Evolutionary conservation across 2,329 filamentous ascomycete species (phyloP).

Genomic region (Trichoderma guizhouense): DNA sequence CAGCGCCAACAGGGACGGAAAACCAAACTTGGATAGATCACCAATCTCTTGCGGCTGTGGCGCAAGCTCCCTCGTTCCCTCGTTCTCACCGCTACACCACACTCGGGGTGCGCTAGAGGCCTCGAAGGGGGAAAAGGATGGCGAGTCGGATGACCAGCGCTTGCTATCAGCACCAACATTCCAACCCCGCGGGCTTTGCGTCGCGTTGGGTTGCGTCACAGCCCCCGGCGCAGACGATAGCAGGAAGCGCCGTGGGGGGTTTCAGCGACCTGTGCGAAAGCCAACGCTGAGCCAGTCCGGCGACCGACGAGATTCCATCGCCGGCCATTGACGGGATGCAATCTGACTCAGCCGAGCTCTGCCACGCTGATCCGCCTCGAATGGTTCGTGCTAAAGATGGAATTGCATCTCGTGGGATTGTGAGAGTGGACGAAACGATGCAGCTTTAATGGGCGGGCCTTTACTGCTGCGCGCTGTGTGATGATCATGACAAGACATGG

Average conservation of each 20-base stretch:
- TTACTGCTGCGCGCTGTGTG: background rate
- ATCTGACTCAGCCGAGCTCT: slow-evolving; percentile 10
- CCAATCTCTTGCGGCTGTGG: slow-evolving; percentile 13
- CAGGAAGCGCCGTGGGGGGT: slow-evolving; percentile 8
- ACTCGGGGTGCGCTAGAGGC: background rate
- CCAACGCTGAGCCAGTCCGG: background rate
- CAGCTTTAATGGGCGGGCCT: slow-evolving; percentile 8
- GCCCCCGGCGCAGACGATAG: background rate
- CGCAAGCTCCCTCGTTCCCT: background rate
- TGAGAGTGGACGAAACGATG: background rate
- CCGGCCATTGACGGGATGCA: background rate
- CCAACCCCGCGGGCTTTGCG: slow-evolving; percentile 13
- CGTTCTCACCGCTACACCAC: slow-evolving; percentile 14
- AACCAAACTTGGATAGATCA: background rate
- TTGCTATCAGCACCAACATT: slow-evolving; percentile 14
- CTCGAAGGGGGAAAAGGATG: background rate
- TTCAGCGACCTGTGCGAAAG: background rate
- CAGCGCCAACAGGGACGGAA: background rate
- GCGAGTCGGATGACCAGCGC: slow-evolving; percentile 16
- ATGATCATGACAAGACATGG: background rate
- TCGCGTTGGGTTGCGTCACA: slow-evolving; percentile 11
- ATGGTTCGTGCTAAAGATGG: background rate
- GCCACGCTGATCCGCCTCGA: background rate
- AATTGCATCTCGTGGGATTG: background rate
- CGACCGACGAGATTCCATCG: background rate